Evolutionary conservation across 2,329 filamentous ascomycete species (phyloP).

Genomic region (Leptographium lundbergii): DNA sequence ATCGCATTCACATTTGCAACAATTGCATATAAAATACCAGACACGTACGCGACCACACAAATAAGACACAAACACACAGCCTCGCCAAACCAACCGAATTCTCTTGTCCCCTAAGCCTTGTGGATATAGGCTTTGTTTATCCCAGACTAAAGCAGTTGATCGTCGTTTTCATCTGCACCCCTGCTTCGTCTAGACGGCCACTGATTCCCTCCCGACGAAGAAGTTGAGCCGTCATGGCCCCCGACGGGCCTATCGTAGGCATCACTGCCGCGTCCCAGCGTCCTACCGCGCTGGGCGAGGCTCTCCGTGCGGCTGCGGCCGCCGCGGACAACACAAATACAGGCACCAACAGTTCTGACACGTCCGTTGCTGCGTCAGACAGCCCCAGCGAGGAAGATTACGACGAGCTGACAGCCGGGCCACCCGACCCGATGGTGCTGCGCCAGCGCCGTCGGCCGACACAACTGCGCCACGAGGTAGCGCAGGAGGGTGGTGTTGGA

Average conservation of each 20-base stretch:
- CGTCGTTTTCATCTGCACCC: neutral
- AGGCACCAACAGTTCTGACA: constrained; percentile 5
- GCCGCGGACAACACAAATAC: neutral
- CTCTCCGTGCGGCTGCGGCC: constrained; percentile 4
- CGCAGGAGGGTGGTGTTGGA: neutral
- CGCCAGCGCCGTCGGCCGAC: constrained; percentile 7
- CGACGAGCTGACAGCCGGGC: constrained; percentile 20
- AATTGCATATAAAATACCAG: neutral
- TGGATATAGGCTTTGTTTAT: neutral
- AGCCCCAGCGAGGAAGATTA: constrained; percentile 34
- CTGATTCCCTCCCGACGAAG: neutral
- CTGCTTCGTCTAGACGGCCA: neutral
- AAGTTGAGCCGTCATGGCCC: neutral
- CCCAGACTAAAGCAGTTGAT: neutral
- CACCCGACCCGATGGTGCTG: constrained; percentile 13
- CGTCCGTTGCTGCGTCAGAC: constrained; percentile 19
- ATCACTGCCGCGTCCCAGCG: neutral
- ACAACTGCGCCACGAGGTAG: constrained; percentile 6
- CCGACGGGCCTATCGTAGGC: neutral
- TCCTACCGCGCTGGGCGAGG: constrained; percentile 13
- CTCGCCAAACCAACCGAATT: neutral
- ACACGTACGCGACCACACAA: neutral
- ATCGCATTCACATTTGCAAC: neutral
- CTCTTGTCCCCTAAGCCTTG: neutral
- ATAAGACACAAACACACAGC: neutral